Percentiles rank a stretch among this genome's conserved stretches.
Conservation (phyloP, 2,329 filamentous ascomycete genomes). For the Colletotrichum tofieldiae region DNA sequence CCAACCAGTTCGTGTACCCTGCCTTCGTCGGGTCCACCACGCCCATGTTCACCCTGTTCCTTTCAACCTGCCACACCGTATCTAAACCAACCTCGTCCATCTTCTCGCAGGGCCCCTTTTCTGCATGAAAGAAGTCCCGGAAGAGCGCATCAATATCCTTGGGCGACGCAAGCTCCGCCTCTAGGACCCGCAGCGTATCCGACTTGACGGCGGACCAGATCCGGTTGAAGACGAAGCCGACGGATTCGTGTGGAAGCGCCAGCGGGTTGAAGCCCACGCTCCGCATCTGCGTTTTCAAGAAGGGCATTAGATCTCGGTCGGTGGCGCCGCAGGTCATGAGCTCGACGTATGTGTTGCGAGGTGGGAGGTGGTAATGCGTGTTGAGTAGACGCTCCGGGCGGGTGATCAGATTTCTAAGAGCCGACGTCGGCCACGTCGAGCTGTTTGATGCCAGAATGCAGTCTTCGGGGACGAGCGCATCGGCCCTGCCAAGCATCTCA, state of each 20-base stretch:
- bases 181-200: constrained; percentile 51
- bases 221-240: constrained; percentile 54
- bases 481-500: constrained; percentile 48
- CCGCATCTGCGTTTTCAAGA: constrained; percentile 48
- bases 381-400: constrained; percentile 51
- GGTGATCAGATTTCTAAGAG: constrained; percentile 46
- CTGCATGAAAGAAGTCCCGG: constrained; percentile 50
- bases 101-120: constrained; percentile 50
- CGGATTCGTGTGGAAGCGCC: constrained; percentile 49
- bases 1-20: constrained; percentile 46
- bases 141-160: constrained; percentile 53
- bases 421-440: constrained; percentile 49
- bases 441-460: constrained; percentile 52
- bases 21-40: constrained; percentile 34
- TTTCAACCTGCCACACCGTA: constrained; percentile 51
- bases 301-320: constrained; percentile 48
- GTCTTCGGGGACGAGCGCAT: constrained; percentile 47
- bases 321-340: constrained; percentile 54
- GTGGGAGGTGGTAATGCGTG: constrained; percentile 55
- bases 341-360: constrained; percentile 51
- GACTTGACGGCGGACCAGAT: constrained; percentile 55
- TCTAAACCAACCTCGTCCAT: constrained; percentile 55
- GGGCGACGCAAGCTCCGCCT: constrained; percentile 51
- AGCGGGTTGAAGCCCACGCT: constrained; percentile 50
- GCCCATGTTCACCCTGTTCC: constrained; percentile 43